Conservation (phyloP, 345 rosid genomes). For the Arabidopsis thaliana region DNA sequence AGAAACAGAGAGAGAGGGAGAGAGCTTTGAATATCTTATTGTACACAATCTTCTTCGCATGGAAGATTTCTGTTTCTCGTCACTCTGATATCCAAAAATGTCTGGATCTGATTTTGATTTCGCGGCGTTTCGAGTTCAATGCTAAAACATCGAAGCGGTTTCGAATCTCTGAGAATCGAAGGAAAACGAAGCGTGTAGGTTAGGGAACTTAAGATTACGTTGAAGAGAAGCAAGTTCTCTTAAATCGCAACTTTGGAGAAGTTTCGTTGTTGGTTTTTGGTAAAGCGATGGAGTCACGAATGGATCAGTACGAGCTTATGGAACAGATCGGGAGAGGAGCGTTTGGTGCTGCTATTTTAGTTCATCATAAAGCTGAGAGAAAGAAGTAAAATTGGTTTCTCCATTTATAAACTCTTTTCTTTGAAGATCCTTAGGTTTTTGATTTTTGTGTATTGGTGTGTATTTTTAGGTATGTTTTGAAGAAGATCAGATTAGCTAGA, state of each 20-base stretch:
- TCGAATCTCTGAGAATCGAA: slow-evolving; percentile 17
- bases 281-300: slow-evolving; percentile 79
- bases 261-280: slow-evolving; percentile 3
- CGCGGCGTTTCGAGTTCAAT: slow-evolving; percentile 7
- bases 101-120: slow-evolving; percentile 41
- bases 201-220: slow-evolving; percentile 34
- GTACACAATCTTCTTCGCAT: background rate
- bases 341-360: slow-evolving; percentile 97
- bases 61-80: too few species aligned
- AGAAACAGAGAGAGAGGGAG: background rate
- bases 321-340: slow-evolving; percentile 99
- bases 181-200: slow-evolving; percentile 40
- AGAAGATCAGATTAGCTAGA: slow-evolving; percentile 97
- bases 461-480: slow-evolving; percentile 87
- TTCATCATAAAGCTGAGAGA: slow-evolving; percentile 86
- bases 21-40: slow-evolving; percentile 23
- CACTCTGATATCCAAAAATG: too few species aligned
- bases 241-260: slow-evolving; percentile 26
- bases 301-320: slow-evolving; percentile 99
- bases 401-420: background rate
- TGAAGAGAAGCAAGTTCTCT: slow-evolving; percentile 32
- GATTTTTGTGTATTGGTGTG: background rate
- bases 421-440: background rate
- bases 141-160: slow-evolving; percentile 3
- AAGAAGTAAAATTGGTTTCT: slow-evolving; percentile 58